Evolutionary conservation across 495 filamentous ascomycete species (phyloP).

Genomic region (Apiosordaria backusii): DNA sequence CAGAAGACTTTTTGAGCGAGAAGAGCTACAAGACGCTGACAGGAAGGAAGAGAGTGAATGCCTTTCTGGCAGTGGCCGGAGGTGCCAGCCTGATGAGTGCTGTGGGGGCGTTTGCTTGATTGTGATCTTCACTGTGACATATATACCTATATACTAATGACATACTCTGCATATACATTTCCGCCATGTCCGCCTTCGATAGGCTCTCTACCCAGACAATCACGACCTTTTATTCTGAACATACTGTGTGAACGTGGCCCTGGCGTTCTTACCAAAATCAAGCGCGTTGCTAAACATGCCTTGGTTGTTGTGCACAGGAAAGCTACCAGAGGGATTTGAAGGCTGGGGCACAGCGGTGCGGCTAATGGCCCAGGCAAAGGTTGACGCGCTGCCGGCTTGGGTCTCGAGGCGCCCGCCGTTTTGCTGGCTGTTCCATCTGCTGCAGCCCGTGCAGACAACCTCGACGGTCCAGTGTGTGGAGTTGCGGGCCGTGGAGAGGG

Average conservation of each 20-base stretch:
- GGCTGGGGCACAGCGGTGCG: slow-evolving; percentile 28
- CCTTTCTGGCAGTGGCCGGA: slow-evolving; percentile 70
- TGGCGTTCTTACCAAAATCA: slow-evolving; percentile 23
- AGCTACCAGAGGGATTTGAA: slow-evolving; percentile 21
- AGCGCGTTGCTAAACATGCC: slow-evolving; percentile 26
- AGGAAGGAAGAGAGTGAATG: slow-evolving; percentile 67
- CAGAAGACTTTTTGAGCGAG: slow-evolving; percentile 90
- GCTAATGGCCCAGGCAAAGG: slow-evolving; percentile 39
- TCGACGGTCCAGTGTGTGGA: slow-evolving; percentile 47
- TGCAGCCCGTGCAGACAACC: slow-evolving; percentile 46
- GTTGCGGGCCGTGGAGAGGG: slow-evolving; percentile 40
- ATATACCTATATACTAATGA: background rate
- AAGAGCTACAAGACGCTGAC: slow-evolving; percentile 73
- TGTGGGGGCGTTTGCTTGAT: slow-evolving; percentile 82
- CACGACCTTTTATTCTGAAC: slow-evolving; percentile 5
- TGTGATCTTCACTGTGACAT: background rate
- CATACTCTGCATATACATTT: background rate
- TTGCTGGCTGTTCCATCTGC: slow-evolving; percentile 29
- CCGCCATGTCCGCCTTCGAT: background rate
- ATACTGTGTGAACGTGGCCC: slow-evolving; percentile 19
- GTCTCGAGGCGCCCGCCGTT: slow-evolving; percentile 29
- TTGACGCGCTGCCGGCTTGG: slow-evolving; percentile 26
- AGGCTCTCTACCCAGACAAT: background rate
- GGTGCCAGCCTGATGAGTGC: slow-evolving; percentile 81
- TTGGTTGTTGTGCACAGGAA: slow-evolving; percentile 27